These are phyloP conservation scores for Crithidia bombi DNA, from an alignment of 208 protist species.

Conservation along the genomic window DNA sequence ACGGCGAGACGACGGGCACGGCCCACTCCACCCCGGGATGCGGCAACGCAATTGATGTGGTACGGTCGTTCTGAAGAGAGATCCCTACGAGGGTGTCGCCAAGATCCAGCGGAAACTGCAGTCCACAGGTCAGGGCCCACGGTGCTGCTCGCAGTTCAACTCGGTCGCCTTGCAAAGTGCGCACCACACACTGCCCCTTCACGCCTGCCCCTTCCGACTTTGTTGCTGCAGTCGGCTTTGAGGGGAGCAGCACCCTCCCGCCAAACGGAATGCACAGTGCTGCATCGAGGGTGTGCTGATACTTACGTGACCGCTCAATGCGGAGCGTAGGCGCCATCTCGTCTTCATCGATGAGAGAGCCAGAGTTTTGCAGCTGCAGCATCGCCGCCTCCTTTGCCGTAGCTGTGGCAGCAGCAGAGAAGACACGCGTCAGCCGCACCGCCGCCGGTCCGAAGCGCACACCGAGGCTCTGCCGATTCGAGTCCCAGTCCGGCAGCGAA, in stretches of 20 bases:
- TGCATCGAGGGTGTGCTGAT: constrained; percentile 34
- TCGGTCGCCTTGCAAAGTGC: constrained; percentile 11
- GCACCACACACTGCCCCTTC: no score
- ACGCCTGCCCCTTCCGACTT: background rate
- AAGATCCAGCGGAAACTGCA: constrained; percentile 47
- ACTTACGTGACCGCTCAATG: background rate
- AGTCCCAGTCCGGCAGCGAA: constrained; percentile 25
- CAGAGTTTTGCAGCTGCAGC: constrained; percentile 25
- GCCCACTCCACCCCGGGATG: constrained; percentile 33
- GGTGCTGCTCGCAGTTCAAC: constrained; percentile 27
- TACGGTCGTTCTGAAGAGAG: constrained; percentile 51
- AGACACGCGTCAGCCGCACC: constrained; percentile 20
- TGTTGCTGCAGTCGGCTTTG: background rate
- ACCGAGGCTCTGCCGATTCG: constrained; percentile 31
- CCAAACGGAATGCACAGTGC: constrained; percentile 26
- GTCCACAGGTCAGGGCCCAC: constrained; percentile 44
- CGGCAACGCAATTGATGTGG: constrained; percentile 25
- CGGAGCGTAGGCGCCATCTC: constrained; percentile 4
- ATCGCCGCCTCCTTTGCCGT: constrained; percentile 17
- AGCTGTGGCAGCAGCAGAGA: constrained; percentile 15
- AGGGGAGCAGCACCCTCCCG: background rate
- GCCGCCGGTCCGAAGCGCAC: constrained; percentile 27
- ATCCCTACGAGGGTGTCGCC: constrained; percentile 61
- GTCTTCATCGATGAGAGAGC: constrained; percentile 30
- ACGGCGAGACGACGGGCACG: background rate